Evolutionary conservation across 768 basidiomycete species (phyloP).

Genomic region (Amanita jacksonii): DNA sequence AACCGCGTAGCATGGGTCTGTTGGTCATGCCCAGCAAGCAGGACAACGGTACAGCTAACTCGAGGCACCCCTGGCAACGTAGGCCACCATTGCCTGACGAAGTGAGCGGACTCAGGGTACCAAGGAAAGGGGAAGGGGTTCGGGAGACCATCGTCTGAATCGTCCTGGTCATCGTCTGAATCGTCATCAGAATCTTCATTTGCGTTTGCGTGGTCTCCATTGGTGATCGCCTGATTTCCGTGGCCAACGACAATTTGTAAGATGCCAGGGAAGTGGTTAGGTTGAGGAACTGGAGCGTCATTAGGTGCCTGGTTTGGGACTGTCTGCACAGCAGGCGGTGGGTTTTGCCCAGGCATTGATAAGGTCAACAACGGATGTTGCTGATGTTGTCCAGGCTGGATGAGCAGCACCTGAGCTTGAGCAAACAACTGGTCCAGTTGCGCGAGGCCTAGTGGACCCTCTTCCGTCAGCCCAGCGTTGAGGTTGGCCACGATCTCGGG

Average conservation of each 20-base stretch:
- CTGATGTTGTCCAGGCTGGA: neutral
- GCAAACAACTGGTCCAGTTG: constrained; percentile 7
- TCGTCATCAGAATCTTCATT: neutral
- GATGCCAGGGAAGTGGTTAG: neutral
- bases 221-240: neutral
- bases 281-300: neutral
- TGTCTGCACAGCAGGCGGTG: neutral
- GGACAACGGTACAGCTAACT: constrained; percentile 63
- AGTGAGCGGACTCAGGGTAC: constrained; percentile 69
- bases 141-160: constrained; percentile 14
- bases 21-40: constrained; percentile 56
- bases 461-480: constrained; percentile 2
- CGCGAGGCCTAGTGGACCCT: constrained; percentile 1
- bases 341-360: neutral
- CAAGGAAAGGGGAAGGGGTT: constrained; percentile 64
- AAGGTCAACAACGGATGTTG: neutral
- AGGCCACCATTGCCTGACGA: constrained; percentile 79
- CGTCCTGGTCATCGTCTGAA: neutral
- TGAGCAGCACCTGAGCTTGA: neutral
- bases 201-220: neutral
- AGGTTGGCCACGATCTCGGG: constrained; percentile 4
- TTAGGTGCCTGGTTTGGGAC: neutral
- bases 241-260: neutral
- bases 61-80: constrained; percentile 51
- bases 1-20: constrained; percentile 49